These are phyloP conservation scores for Asterophora parasitica DNA, from an alignment of 768 basidiomycete genomes.

Conservation along the genomic window DNA sequence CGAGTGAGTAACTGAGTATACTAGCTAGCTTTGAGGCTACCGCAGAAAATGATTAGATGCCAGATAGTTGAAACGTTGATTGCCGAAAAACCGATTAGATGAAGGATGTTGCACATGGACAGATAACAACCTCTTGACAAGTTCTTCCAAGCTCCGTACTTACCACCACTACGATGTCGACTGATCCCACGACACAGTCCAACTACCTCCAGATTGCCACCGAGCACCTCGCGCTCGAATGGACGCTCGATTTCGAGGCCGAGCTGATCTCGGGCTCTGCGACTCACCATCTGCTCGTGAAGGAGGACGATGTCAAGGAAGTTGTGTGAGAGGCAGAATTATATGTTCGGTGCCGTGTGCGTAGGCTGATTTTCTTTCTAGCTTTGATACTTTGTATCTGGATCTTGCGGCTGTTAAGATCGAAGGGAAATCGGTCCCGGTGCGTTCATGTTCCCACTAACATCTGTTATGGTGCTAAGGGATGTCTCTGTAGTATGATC, in stretches of 20 bases:
- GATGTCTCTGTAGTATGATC: constrained; percentile 36
- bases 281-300: constrained; percentile 54
- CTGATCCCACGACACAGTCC: constrained; percentile 72
- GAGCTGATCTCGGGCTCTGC: constrained; percentile 45
- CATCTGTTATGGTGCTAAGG: background rate
- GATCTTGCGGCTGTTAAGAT: constrained; percentile 52
- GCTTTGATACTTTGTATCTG: constrained; percentile 74
- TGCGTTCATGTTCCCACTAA: constrained; percentile 23
- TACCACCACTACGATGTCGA: constrained; percentile 8
- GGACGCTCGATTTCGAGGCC: constrained; percentile 69
- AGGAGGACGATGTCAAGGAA: constrained; percentile 46
- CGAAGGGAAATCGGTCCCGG: constrained; percentile 42
- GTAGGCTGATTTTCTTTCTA: constrained; percentile 20
- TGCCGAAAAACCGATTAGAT: no score
- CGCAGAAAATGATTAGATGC: no score
- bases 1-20: no score
- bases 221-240: constrained; percentile 67
- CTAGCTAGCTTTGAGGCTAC: no score
- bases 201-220: constrained; percentile 71
- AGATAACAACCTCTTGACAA: no score
- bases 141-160: background rate
- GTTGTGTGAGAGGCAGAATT: constrained; percentile 45
- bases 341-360: background rate
- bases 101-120: no score
- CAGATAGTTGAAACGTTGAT: no score